Base-by-base conservation (phyloP, 495 filamentous ascomycete genomes). In the Penicillium antarcticum region DNA sequence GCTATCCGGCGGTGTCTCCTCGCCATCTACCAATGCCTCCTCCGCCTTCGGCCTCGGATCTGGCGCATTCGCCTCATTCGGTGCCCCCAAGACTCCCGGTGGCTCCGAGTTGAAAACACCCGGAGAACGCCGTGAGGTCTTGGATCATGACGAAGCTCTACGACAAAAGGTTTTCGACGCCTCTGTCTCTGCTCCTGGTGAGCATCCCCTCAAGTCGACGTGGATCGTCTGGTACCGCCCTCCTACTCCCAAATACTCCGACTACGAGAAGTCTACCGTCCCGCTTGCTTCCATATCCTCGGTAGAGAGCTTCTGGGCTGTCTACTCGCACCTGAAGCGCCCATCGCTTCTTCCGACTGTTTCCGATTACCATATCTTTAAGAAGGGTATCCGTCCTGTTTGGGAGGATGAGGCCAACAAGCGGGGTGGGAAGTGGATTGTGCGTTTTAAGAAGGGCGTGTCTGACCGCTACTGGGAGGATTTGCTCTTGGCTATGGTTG, bases 341-440 rank as follows among this genome's bases (percentile, higher is more conserved):
- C 95, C 94, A 2, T 96, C 89, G 36, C 73, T 80, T 12, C 77
- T 98, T 42, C 94, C 94, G 9, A 85, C 91, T 17, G 94, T 97
- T 24, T 96, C 91, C 12, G 94, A 98, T 65, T 98, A 97, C 66
- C 95, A 97, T 67, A 86, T 98, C 45, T 98, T 98, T 75, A 95
- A 94, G 77, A 91, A 95, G 62, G 95, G 91, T 41, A 91, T 97
- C 24, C 84, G 94, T 51, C 94, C 94, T 33, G 94, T 97, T 63
- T 98, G 94, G 94, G 94, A 98, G 71, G 94, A 98, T 61, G 89
- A 96, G 44, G 91, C 92, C 58, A 98, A 98, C 72, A 95, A 89
- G 73, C 81, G 84, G 45, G 94, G 94, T 45, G 94, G 94, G 23
- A 98, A 98, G 76, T 98, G 92, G 92, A 89, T 96, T 44, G 84